phyloP scores from a whole-genome alignment of 345 rosid genomes.

The Toxicodendron radicans region DNA sequence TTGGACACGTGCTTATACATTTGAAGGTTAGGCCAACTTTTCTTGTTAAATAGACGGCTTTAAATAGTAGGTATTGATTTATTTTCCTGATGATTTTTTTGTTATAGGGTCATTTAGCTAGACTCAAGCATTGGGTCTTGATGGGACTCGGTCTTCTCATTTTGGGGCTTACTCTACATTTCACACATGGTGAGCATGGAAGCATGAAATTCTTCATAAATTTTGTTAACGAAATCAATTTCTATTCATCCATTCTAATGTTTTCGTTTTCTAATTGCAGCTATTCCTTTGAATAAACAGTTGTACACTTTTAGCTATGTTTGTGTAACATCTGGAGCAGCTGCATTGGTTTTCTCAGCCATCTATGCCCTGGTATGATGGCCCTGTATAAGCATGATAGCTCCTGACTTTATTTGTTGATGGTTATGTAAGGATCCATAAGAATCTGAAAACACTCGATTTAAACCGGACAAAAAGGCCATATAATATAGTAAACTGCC shows the following conservation, averaged over 20 bases:
- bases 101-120: slow-evolving; percentile 54
- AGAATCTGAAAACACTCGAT: not conserved
- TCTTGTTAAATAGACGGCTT: not conserved
- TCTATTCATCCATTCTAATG: slow-evolving; percentile 1
- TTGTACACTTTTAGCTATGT: slow-evolving; percentile 79
- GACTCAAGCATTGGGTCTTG: slow-evolving; percentile 76
- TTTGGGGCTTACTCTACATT: slow-evolving; percentile 65
- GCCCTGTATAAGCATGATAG: not conserved
- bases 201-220: not conserved
- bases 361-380: slow-evolving; percentile 60
- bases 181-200: slow-evolving; percentile 57
- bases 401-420: not conserved
- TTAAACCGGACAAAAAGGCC: not conserved
- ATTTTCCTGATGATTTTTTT: slow-evolving; percentile 9
- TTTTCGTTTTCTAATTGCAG: slow-evolving; percentile 37
- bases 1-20: slow-evolving; percentile 75
- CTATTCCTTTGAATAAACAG: slow-evolving; percentile 81
- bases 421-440: not conserved
- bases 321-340: slow-evolving; percentile 82
- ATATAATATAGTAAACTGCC: not conserved
- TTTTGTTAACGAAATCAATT: not conserved
- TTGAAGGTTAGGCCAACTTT: slow-evolving; percentile 47
- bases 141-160: slow-evolving; percentile 58
- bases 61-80: slow-evolving; percentile 5
- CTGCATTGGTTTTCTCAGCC: slow-evolving; percentile 69